Evolutionary conservation across 2,329 filamentous ascomycete genomes (phyloP).

Genomic region (Fusarium pseudonygamai): DNA sequence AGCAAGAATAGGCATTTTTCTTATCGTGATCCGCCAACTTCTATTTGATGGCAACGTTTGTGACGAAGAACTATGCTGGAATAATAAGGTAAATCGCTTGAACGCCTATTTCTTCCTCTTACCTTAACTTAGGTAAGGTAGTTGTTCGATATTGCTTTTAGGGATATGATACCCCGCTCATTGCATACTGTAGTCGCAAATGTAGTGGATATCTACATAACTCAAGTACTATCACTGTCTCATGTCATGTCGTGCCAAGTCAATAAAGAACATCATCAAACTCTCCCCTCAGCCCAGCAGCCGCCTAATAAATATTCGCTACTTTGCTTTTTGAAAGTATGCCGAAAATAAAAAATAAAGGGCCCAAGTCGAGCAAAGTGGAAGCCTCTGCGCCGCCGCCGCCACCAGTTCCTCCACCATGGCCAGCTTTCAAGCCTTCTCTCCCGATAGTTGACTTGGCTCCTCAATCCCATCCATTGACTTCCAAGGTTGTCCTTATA

Average conservation of each 20-base stretch:
- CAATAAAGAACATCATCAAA: background rate
- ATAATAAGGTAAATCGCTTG: background rate
- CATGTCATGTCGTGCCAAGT: background rate
- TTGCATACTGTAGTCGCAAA: slow-evolving; percentile 14
- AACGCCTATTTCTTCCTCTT: background rate
- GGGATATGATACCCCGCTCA: slow-evolving; percentile 10
- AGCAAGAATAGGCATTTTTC: slow-evolving; percentile 4
- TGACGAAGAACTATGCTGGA: background rate
- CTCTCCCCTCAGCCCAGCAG: background rate
- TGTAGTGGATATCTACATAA: background rate
- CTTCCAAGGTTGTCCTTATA: slow-evolving; percentile 75
- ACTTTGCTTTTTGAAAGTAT: background rate
- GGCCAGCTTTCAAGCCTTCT: slow-evolving; percentile 77
- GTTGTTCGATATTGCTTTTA: background rate
- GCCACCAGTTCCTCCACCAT: slow-evolving; percentile 56
- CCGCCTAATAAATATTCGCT: background rate
- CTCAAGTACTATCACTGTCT: background rate
- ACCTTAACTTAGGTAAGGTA: background rate
- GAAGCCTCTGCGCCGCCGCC: slow-evolving; percentile 36
- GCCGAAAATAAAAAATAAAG: slow-evolving; percentile 50
- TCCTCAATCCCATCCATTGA: slow-evolving; percentile 61
- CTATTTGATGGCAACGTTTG: background rate
- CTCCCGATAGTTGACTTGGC: slow-evolving; percentile 72
- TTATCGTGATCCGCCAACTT: background rate
- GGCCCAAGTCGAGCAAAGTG: slow-evolving; percentile 39